Percentiles rank a stretch among this genome's conserved stretches.
These are phyloP conservation scores for Arabis alpina DNA, from an alignment of 345 rosid genomes.

Conservation along the genomic window DNA sequence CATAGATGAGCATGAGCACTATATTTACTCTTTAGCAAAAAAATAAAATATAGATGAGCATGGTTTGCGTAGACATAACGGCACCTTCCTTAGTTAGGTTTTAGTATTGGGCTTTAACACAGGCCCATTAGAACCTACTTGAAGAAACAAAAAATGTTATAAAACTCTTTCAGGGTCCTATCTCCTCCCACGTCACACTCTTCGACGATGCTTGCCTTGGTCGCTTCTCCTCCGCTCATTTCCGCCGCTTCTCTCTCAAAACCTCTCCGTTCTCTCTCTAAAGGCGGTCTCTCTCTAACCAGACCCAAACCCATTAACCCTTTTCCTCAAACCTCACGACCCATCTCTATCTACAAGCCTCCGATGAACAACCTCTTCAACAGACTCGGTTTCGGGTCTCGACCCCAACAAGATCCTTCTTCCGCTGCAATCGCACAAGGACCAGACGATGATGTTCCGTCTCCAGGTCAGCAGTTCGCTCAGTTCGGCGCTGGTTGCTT, in stretches of 20 bases:
- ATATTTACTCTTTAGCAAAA: no score
- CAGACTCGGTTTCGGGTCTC: constrained; percentile 45
- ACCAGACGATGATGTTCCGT: constrained; percentile 65
- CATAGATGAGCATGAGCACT: no score
- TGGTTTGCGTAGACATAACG: no score
- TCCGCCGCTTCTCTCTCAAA: constrained; percentile 40
- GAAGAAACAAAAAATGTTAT: no score
- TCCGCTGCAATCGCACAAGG: constrained; percentile 56
- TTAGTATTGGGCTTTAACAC: no score
- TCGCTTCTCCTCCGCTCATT: constrained; percentile 65
- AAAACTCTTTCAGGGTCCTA: no score
- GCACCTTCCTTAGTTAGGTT: no score
- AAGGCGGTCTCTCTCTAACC: constrained; percentile 30
- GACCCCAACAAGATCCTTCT: constrained; percentile 40
- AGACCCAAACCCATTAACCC: constrained; percentile 28
- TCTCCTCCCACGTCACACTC: background rate
- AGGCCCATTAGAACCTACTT: no score
- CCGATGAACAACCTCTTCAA: constrained; percentile 45
- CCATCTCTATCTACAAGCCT: constrained; percentile 39
- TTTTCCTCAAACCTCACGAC: constrained; percentile 36
- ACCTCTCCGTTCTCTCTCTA: constrained; percentile 33
- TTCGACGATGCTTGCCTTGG: constrained; percentile 75
- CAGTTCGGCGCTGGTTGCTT: constrained; percentile 97
- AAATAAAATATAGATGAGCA: no score
- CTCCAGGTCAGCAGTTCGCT: constrained; percentile 60